Conservation (phyloP, 495 filamentous ascomycete genomes). For the Lasiosphaeria ovina region DNA sequence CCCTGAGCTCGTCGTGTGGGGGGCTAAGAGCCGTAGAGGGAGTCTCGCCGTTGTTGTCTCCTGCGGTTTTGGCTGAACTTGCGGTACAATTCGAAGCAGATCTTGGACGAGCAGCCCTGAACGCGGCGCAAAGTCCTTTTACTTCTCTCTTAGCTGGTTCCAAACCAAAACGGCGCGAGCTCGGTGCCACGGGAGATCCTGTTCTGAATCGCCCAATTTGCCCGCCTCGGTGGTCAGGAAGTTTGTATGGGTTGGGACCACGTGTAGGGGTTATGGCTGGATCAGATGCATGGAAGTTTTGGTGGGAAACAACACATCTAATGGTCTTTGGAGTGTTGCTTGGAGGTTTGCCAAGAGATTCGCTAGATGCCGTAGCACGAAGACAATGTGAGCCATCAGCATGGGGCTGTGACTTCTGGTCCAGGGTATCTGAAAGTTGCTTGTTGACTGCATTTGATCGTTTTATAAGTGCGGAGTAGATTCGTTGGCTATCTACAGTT, state of each 20-base stretch:
- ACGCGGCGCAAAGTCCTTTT: slow-evolving; percentile 4
- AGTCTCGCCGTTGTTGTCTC: slow-evolving; percentile 3
- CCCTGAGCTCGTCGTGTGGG: slow-evolving; percentile 9
- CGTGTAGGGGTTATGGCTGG: not conserved
- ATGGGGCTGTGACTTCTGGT: slow-evolving; percentile 25
- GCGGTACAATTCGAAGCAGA: not conserved
- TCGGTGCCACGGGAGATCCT: slow-evolving; percentile 1
- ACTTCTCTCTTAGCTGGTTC: slow-evolving; percentile 4
- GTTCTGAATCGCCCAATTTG: slow-evolving; percentile 1
- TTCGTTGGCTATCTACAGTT: slow-evolving; percentile 58
- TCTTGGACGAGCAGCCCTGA: slow-evolving; percentile 2
- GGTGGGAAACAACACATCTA: not conserved
- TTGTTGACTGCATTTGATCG: slow-evolving; percentile 48
- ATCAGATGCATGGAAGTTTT: not conserved
- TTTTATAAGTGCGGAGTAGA: slow-evolving; percentile 74
- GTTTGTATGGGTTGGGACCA: not conserved
- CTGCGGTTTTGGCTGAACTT: slow-evolving; percentile 7
- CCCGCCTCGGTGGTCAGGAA: not conserved
- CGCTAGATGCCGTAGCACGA: not conserved
- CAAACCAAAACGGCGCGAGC: not conserved
- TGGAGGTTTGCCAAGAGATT: not conserved
- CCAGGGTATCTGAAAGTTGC: slow-evolving; percentile 24
- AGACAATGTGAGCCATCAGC: slow-evolving; percentile 2
- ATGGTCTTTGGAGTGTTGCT: slow-evolving; percentile 11
- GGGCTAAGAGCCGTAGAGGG: not conserved